Base-by-base conservation (phyloP, 306 rosid genomes). In the Leucaena leucocephala region DNA sequence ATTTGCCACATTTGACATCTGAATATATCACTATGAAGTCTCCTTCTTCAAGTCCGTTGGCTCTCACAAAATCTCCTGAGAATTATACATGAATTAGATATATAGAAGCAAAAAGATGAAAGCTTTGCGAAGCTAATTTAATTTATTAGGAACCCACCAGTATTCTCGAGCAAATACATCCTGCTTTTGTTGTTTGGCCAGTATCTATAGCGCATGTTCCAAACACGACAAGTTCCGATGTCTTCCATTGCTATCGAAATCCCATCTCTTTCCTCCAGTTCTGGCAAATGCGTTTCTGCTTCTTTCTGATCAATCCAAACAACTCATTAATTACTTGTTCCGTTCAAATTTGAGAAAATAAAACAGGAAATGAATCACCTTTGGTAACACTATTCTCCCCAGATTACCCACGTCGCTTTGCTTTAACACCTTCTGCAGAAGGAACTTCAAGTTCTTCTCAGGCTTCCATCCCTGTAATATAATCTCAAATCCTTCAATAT, bases 161-260 rank as follows among this genome's bases (percentile, higher is more conserved):
- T 67, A 67, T 67, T 67, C 52, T 67, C 72, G 19, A 67, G 72
- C 36, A 67, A 36, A n/a, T 67, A 67, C 72, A 67, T 67, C 72
- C 72, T 40, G 72, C 72, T 67, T 67, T 67, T 67, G 72, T 67
- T 67, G 72, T 67, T 67, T 42, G 72, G 72, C 72, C 72, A 67
- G 27, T 40, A 67, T 43, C 72, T 67, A 11, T 67, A 67, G 35
- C 72, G 72, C 72, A 67, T 67, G 46, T 67, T 67, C 72, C 72
- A 67, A 42, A 67, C 72, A 19, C 72, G 72, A n/a, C 52, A 67
- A 42, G 52, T 67, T 42, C 72, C 52, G 19, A 67, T 67, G 52
- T 67, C 72, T 67, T 67, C 72, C 72, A 67, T 67, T 42, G 72
- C 72, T 67, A 67, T 67, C 9, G 72, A 42, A 42, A 67, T 67